Evolutionary conservation across 139 green algal genomes (phyloP).

Genomic region (Picochlorum sp.): DNA sequence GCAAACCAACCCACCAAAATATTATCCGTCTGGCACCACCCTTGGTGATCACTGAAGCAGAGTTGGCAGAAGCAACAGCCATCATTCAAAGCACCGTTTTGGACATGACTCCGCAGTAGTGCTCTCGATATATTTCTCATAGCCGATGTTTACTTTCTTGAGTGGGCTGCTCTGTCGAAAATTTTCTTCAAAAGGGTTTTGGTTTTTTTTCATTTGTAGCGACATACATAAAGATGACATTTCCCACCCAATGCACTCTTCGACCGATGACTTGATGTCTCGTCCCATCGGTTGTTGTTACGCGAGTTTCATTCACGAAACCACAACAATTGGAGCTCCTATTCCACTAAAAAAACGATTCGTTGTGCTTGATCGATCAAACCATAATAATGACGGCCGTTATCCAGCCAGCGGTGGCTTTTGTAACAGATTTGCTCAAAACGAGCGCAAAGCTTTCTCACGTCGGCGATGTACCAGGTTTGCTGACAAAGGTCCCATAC

Average conservation of each 20-base stretch:
- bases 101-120: not conserved
- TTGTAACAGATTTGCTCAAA: not conserved
- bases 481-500: not conserved
- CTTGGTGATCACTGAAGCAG: slow-evolving; percentile 64
- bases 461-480: not conserved
- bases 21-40: slow-evolving; percentile 87
- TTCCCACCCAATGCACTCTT: no score
- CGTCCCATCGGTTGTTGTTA: no score
- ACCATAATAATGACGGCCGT: slow-evolving; percentile 1
- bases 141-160: no score
- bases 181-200: no score
- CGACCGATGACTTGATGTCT: no score
- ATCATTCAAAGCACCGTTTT: slow-evolving; percentile 48
- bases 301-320: no score
- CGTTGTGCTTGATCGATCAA: not conserved
- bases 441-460: not conserved
- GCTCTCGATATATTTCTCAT: no score
- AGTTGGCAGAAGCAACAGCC: slow-evolving; percentile 60
- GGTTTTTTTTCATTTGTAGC: no score
- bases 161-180: no score
- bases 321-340: no score
- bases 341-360: no score
- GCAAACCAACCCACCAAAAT: slow-evolving; percentile 93
- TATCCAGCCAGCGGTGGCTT: not conserved
- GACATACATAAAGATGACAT: no score